Base-by-base conservation (phyloP, 2,329 filamentous ascomycete species). In the Aspergillus cejpii region DNA sequence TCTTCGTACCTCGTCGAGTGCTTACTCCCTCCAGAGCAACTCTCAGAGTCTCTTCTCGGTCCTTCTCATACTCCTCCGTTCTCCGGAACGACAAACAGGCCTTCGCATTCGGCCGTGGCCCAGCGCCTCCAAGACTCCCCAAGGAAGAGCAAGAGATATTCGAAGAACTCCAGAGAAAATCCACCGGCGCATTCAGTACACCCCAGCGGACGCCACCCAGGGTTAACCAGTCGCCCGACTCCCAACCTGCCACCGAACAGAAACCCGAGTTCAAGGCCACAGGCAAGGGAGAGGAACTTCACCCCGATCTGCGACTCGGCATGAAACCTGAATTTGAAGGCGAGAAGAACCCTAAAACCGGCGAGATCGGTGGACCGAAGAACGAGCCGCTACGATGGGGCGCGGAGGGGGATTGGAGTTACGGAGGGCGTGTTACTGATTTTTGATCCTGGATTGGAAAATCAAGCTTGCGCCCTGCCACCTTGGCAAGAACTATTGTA, bases 301-400 rank as follows among this genome's bases (percentile, higher is more conserved):
- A 87, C 62, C 83, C 82, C 0, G 81, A 88, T 63, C 71, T 91
- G 45, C 75, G 84, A 52, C 74, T 81, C 52, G 91, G 91, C 27
- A 84, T 89, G 34, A 79, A 83, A 59, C 90, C 92, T 1, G 91
- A 97, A 71, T 98, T 98, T 59, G 83, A 91, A 55, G 92, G 92
- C 47, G 90, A 97, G 43, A 77, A 75, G 44, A 97, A 98, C 66
- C 92, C 92, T 2, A 85, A 84, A 74, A 98, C 92, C 1, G 92
- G 92, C 19, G 92, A 98, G 75, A 81, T 96, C 8, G 92, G 92
- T 5, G 92, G 92, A 1, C 92, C 92, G 5, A 98, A 97, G 81
- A 97, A 94, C 62, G 91, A 98, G 69, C 92, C 92, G 41, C 62
- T 97, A 63, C 74, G 90, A 57, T 96, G 91, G 91, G 89, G 89